Evolutionary conservation across 495 filamentous ascomycete species (phyloP).

Genomic region (Pyrenula aspistea): DNA sequence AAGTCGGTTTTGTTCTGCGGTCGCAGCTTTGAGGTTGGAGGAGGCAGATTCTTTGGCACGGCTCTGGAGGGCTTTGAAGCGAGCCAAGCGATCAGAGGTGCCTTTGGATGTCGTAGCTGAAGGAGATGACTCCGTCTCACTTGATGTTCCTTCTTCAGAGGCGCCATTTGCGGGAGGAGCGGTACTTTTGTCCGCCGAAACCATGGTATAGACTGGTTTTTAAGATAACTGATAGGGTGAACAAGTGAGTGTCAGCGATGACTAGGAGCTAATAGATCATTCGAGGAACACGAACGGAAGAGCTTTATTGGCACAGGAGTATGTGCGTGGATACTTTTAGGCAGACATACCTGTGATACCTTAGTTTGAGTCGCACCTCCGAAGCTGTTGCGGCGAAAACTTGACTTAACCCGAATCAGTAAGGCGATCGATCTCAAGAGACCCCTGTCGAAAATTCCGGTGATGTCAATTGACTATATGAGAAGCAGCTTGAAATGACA

Average conservation of each 20-base stretch:
- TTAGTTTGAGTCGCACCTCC: background rate
- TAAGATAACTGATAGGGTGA: too few relatives aligned
- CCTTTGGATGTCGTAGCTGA: background rate
- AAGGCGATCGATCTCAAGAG: background rate
- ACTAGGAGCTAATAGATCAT: too few relatives aligned
- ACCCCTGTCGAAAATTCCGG: background rate
- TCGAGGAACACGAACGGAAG: too few relatives aligned
- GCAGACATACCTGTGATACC: too few relatives aligned
- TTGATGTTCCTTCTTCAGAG: background rate
- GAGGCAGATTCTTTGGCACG: conserved; percentile 68
- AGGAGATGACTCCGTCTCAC: background rate
- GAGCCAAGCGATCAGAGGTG: conserved; percentile 44
- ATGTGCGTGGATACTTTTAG: too few relatives aligned
- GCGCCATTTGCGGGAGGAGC: background rate
- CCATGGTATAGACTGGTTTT: background rate
- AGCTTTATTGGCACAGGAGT: too few relatives aligned
- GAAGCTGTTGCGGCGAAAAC: background rate
- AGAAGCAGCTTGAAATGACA: background rate
- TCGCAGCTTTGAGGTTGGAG: conserved; percentile 73
- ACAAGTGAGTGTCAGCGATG: too few relatives aligned
- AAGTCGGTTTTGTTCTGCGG: conserved; percentile 68
- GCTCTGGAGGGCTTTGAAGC: conserved; percentile 77
- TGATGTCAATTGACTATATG: background rate
- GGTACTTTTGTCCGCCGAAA: background rate
- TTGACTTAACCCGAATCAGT: background rate